Evolutionary conservation across 2,329 filamentous ascomycete genomes (phyloP).

Genomic region (Daldinia sp.): DNA sequence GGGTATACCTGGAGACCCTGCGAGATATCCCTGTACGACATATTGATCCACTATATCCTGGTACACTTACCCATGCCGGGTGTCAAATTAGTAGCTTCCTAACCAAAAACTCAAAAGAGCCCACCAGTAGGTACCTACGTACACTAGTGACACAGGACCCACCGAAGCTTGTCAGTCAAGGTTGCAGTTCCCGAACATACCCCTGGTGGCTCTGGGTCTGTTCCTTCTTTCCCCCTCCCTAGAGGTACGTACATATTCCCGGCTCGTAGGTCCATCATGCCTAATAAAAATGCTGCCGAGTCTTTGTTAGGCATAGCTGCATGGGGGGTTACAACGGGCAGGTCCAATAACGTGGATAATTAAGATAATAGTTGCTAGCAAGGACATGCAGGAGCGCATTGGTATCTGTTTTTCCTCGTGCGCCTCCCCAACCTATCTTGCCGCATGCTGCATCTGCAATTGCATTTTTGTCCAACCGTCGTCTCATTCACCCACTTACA

Average conservation of each 20-base stretch:
- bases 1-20: slow-evolving; percentile 28
- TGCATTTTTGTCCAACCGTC: slow-evolving; percentile 1
- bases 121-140: slow-evolving; percentile 14
- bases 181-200: slow-evolving; percentile 29
- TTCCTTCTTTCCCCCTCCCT: not conserved
- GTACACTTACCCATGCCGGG: slow-evolving; percentile 12
- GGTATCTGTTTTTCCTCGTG: slow-evolving; percentile 1
- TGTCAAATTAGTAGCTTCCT: slow-evolving; percentile 33
- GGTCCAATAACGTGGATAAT: slow-evolving; percentile 40
- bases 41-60: slow-evolving; percentile 4
- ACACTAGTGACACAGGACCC: not conserved
- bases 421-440: slow-evolving; percentile 13
- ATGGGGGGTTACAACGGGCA: slow-evolving; percentile 35
- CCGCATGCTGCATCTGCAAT: slow-evolving; percentile 6
- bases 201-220: slow-evolving; percentile 1
- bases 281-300: slow-evolving; percentile 38
- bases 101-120: not conserved
- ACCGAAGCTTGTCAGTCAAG: slow-evolving; percentile 11
- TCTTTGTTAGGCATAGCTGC: slow-evolving; percentile 40
- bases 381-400: slow-evolving; percentile 29
- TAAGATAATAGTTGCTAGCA: slow-evolving; percentile 37
- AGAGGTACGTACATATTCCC: slow-evolving; percentile 24
- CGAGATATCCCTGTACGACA: slow-evolving; percentile 17
- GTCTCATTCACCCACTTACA: slow-evolving; percentile 7
- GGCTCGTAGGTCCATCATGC: slow-evolving; percentile 37